Percentiles rank a stretch among this genome's conserved stretches.
These are phyloP conservation scores for Aspergillus olivimuriae DNA, from an alignment of 495 filamentous ascomycete genomes.

Conservation along the genomic window DNA sequence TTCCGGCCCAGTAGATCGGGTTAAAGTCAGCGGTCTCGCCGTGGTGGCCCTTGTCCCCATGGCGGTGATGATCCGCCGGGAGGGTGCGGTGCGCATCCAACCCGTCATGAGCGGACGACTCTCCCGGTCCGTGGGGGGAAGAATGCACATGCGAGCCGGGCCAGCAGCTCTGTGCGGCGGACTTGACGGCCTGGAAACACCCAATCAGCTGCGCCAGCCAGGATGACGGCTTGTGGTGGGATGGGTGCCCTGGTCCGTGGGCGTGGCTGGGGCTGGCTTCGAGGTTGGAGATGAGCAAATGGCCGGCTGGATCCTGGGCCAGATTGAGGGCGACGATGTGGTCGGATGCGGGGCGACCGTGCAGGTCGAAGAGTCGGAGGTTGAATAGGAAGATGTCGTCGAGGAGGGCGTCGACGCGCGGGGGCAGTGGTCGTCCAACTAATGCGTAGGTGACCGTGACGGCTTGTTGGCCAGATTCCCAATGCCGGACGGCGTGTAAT, in stretches of 20 bases:
- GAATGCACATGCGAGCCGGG: conserved; percentile 10
- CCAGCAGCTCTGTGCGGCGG: conserved; percentile 10
- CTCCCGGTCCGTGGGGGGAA: no score
- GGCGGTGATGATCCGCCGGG: no score
- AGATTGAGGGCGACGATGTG: conserved; percentile 43
- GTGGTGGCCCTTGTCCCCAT: conserved; percentile 5
- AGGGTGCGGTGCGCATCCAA: no score
- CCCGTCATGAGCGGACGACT: no score
- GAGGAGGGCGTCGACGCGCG: conserved; percentile 7
- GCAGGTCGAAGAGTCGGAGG: conserved; percentile 20
- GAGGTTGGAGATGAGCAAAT: conserved; percentile 18
- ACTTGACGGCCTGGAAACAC: conserved; percentile 8
- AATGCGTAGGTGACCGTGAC: conserved; percentile 22
- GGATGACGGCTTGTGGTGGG: conserved; percentile 18
- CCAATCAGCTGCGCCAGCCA: conserved; percentile 19
- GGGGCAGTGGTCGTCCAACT: conserved; percentile 19
- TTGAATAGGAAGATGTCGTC: conserved; percentile 22
- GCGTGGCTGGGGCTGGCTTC: conserved; percentile 11
- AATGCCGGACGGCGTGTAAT: conserved; percentile 21
- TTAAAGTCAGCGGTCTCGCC: conserved; percentile 12
- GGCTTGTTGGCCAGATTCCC: conserved; percentile 8
- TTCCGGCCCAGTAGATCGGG: conserved; percentile 12
- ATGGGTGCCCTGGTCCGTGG: neutral
- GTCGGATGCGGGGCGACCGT: conserved; percentile 50
- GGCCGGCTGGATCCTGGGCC: conserved; percentile 35